Conservation (phyloP, 192 early-diverging fungal genomes). For the Linnemannia hyalina region DNA sequence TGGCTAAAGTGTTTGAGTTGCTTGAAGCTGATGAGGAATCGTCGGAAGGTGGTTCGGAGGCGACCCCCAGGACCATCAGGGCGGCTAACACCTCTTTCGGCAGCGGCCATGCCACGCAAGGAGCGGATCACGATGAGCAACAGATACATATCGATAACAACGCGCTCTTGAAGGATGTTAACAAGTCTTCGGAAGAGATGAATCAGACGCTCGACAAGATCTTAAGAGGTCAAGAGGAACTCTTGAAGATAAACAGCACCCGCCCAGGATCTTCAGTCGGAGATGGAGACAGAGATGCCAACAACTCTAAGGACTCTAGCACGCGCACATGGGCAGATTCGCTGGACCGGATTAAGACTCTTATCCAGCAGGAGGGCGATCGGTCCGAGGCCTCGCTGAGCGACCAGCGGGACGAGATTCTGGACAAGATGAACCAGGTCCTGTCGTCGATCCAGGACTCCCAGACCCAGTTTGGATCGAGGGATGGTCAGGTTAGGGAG, state of each 20-base stretch:
- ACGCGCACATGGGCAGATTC: constrained; percentile 1
- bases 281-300: not conserved
- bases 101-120: not conserved
- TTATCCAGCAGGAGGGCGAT: constrained; percentile 36
- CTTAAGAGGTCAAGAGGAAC: not conserved
- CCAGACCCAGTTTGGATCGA: not conserved
- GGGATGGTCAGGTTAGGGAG: constrained; percentile 14
- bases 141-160: not conserved
- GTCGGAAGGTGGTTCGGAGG: not conserved
- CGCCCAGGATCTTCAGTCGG: not conserved
- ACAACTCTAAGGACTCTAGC: not conserved
- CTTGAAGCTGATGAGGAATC: constrained; percentile 30
- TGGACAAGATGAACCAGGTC: constrained; percentile 41
- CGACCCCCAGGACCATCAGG: not conserved
- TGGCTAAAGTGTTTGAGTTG: constrained; percentile 31
- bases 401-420: constrained; percentile 43
- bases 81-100: not conserved
- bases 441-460: constrained; percentile 32
- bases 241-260: not conserved
- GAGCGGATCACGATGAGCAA: not conserved
- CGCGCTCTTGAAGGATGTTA: constrained; percentile 11
- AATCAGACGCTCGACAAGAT: not conserved
- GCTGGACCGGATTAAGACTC: constrained; percentile 23
- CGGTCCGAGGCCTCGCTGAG: constrained; percentile 29
- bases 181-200: not conserved